Evolutionary conservation across 257 asterid species (phyloP).

Genomic region (Parsonsia alboflavescens): DNA sequence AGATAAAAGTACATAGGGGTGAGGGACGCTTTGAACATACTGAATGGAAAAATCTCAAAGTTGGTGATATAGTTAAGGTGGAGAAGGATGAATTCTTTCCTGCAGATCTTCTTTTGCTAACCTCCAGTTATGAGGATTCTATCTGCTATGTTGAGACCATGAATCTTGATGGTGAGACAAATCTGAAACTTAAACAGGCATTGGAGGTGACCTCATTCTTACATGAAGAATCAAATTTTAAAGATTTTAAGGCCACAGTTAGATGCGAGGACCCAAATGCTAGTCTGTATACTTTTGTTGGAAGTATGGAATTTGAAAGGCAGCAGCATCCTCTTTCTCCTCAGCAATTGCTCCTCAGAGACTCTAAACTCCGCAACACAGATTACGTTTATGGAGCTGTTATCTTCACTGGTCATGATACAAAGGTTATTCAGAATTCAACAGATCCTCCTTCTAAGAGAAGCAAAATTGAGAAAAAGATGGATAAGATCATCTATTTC

Average conservation of each 20-base stretch:
- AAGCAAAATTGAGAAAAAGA: constrained; percentile 79
- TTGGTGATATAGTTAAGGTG: constrained; percentile 82
- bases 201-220: constrained; percentile 57
- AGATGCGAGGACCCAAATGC: constrained; percentile 96
- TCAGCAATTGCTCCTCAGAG: constrained; percentile 76
- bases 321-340: constrained; percentile 72
- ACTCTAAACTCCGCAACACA: constrained; percentile 76
- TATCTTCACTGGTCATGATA: constrained; percentile 84
- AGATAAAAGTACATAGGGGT: constrained; percentile 64
- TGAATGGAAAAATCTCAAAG: constrained; percentile 75
- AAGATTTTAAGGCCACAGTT: constrained; percentile 53
- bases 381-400: constrained; percentile 78
- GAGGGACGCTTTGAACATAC: constrained; percentile 47
- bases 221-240: constrained; percentile 38
- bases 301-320: constrained; percentile 62
- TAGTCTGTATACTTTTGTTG: constrained; percentile 66
- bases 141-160: constrained; percentile 92
- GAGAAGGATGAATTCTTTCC: constrained; percentile 88
- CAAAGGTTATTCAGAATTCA: constrained; percentile 86
- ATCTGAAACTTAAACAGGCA: constrained; percentile 79
- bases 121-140: constrained; percentile 80
- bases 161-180: constrained; percentile 96
- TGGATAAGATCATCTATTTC: constrained; percentile 80
- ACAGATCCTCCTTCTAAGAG: constrained; percentile 91
- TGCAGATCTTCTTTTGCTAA: constrained; percentile 76